Base-by-base conservation (phyloP, 495 filamentous ascomycete species). In the Hypoxylon rickii region DNA sequence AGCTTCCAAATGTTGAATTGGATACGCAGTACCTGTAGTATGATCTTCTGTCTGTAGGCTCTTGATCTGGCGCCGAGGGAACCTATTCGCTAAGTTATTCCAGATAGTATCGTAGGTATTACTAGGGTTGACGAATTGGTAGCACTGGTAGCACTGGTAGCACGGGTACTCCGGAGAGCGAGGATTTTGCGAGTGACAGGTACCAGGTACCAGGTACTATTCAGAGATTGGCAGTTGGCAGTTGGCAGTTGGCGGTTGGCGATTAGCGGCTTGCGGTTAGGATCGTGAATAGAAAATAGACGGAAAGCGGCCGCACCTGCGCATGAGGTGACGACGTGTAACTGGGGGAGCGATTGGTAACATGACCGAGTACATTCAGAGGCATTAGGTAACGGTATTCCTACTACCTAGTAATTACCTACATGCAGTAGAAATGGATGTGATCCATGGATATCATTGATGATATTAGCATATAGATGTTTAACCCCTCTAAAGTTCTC, bases 1-100 rank as follows among this genome's bases (percentile, higher is more conserved):
- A 3, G 12, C 32, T 39, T 51, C 57, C 50, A 61, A 61, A 50
- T 37, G 57, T 61, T 61, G 57, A 55, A 61, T 34, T 15, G 19
- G 33, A 22, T 44, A 15, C 12, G 21, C 32, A 12, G 19, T 45
- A 11, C 34, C n/a, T n/a, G n/a, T n/a, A n/a, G n/a, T n/a, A n/a
- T n/a, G n/a, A n/a, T n/a, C n/a, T n/a, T 16, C 7, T 44, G 33
- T 53, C 19, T 8, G 8, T 44, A 49, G 57, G 57, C 19, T 16
- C 31, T 55, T 55, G 2, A 55, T 61, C 46, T 61, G 44, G 13
- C 38, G 24, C 57, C 57, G 57, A 61, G 21, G 22, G 49, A 29
- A 21, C 40, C 40, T 36, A 16, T 16, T 54, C n/a, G 33, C 13
- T 19, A 3, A 20, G 38, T 33, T 33, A 38, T 5, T 38, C 7